Percentiles rank a stretch among this genome's conserved stretches.
Conservation (phyloP, 2,329 filamentous ascomycete species). For the Didymellaceae sp. region DNA sequence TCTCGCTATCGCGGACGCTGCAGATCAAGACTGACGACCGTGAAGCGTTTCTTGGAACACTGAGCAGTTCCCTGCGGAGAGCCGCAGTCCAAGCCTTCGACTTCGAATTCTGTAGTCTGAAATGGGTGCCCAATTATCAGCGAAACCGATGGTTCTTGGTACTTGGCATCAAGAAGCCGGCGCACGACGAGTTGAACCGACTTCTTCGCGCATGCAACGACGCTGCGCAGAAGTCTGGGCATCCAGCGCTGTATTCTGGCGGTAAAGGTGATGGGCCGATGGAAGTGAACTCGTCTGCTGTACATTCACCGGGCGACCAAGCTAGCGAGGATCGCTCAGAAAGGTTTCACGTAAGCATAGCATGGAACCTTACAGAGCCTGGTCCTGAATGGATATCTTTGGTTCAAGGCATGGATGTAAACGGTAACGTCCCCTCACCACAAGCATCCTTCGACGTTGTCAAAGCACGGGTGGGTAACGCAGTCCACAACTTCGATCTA, state of each 20-base stretch:
- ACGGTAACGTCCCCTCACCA: constrained; percentile 27
- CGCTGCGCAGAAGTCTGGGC: constrained; percentile 64
- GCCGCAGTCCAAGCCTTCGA: constrained; percentile 60
- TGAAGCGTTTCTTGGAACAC: constrained; percentile 66
- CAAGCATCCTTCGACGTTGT: constrained; percentile 48
- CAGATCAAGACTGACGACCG: constrained; percentile 76
- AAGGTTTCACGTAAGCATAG: constrained; percentile 87
- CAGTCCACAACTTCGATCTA: constrained; percentile 43
- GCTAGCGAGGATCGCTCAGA: constrained; percentile 53
- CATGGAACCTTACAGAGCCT: constrained; percentile 66
- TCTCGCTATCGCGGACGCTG: constrained; percentile 86
- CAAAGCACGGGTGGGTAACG: constrained; percentile 58
- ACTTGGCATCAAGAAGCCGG: constrained; percentile 61
- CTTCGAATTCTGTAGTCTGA: constrained; percentile 55
- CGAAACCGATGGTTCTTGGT: constrained; percentile 83
- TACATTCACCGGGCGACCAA: constrained; percentile 11
- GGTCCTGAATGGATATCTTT: constrained; percentile 33
- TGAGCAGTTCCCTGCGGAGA: constrained; percentile 55
- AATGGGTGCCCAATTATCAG: constrained; percentile 72
- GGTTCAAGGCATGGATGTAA: constrained; percentile 32
- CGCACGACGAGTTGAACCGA: constrained; percentile 47
- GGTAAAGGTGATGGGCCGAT: constrained; percentile 39
- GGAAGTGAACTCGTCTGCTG: constrained; percentile 23
- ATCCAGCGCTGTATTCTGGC: constrained; percentile 72
- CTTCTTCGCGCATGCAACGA: constrained; percentile 73